Evolutionary conservation across 495 filamentous ascomycete genomes (phyloP), one percentile per base, ranked within the genome.

Genomic region (Glonium stellatum): DNA sequence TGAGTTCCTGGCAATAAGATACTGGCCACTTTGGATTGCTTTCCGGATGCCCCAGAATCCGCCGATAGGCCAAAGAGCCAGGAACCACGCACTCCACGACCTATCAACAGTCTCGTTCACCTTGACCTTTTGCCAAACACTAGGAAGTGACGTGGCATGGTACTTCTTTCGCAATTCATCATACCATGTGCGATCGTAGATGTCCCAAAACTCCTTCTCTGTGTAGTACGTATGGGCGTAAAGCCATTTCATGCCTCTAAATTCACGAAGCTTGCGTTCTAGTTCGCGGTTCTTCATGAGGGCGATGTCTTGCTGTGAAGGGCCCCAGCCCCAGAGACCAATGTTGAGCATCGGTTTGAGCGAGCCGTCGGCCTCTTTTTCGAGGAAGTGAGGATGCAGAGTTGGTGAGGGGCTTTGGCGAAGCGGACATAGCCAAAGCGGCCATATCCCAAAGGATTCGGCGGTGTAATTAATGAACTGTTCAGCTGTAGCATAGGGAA

Each of bases 161-260:
- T 31, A 6, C 27, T 31, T 31, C 27, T 31, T 31, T 31, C 27
- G 27, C 27, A 31, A 31, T 31, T 31, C 27, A n/a, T n/a, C n/a
- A n/a, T n/a, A n/a, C n/a, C n/a, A n/a, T n/a, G n/a, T n/a, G n/a
- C n/a, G n/a, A n/a, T n/a, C n/a, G 27, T 31, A 31, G 27, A 48
- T n/a, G 1, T 60, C 34, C 81, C 81, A 84, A 70, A 85, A 84
- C 54, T 82, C 80, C 0, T 72, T 60, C 60, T 83, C 76, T 6
- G 66, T 70, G 54, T 80, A 81, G 67, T 82, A 85, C 0, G 80
- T 76, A 48, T 82, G 78, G 21, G 82, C 80, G 67, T 84, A 85
- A 12, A 84, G 71, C 77, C 79, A 83, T 62, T 83, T 83, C 76
- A 78, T 80, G 10, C 89, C 89, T n/a, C 85, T 82, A 1, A 92